Base-by-base conservation (phyloP, 2,329 filamentous ascomycete genomes). In the Lachnellula arida region DNA sequence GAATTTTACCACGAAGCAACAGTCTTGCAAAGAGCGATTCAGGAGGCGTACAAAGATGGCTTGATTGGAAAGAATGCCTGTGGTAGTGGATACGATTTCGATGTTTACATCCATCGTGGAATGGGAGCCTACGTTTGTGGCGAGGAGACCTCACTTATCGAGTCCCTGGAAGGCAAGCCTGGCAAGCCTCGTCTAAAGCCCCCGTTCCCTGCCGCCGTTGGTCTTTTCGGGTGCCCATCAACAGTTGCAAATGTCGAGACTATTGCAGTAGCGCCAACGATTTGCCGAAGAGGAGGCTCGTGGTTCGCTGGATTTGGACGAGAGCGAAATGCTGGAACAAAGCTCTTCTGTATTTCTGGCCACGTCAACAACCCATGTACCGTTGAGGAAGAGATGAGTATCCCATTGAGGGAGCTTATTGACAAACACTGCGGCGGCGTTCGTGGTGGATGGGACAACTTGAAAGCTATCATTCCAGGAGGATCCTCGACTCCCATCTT, bases 381-480 rank as follows among this genome's bases (percentile, higher is more conserved):
- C 1, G 94, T 99, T 59, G 94, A 99, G 75, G 94, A 99, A 78
- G 94, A 99, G 78, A 99, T 99, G 94, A 96, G 90, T 51, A 99
- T 99, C 65, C 88, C 94, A 44, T 84, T 99, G 58, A 87, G 89
- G 46, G 94, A 99, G 75, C 85, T 99, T 61, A 97, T 99, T 68
- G 94, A 99, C 62, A 94, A 91, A 78, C 94, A 99, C 82, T 97
- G 94, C 72, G 94, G 94, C 72, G 94, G 94, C 74, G 94, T 99
- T 51, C 86, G 86, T 67, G 94, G 94, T 61, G 94, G 94, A 56
- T 99, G 94, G 94, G 94, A 99, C 74, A 99, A 99, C 77, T 81
- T 99, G 51, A 85, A 91, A 67, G 94, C 94, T 61, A 78, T 99
- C 70, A 99, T 99, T 66, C 94, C 94, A 7, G 94, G 94, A 71